Evolutionary conservation across 352 stramenopile species (phyloP).

Genomic region (Phytophthora cajani): DNA sequence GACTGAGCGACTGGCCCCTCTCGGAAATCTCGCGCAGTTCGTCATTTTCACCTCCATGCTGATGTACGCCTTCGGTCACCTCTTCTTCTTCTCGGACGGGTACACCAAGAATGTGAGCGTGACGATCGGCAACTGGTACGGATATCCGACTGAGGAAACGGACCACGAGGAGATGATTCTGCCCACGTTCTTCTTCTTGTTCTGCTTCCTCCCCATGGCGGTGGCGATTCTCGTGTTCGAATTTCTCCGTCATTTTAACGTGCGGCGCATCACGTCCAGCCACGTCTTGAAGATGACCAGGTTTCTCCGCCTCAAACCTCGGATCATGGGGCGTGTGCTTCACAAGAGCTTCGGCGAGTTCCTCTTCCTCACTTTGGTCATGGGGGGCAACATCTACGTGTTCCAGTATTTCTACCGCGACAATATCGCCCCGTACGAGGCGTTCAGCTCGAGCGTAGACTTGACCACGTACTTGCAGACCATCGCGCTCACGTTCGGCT

Average conservation of each 20-base stretch:
- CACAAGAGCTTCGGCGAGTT: conserved; percentile 48
- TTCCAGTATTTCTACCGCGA: conserved; percentile 28
- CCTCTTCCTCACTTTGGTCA: conserved; percentile 29
- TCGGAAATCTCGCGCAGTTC: conserved; percentile 27
- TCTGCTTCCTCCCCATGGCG: conserved; percentile 43
- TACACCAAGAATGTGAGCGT: conserved; percentile 21
- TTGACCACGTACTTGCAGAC: conserved; percentile 28
- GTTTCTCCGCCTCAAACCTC: conserved; percentile 52
- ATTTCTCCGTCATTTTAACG: conserved; percentile 41
- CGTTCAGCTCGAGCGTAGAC: conserved; percentile 5
- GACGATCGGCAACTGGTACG: conserved; percentile 36
- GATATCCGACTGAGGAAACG: conserved; percentile 18
- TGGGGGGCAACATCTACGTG: conserved; percentile 40
- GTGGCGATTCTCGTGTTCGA: conserved; percentile 45
- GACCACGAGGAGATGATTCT: conserved; percentile 54
- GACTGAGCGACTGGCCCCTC: background rate
- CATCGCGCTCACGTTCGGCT: conserved; percentile 34
- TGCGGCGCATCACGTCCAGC: conserved; percentile 37
- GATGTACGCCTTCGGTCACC: conserved; percentile 35
- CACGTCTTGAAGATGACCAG: conserved; percentile 27
- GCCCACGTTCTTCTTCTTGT: conserved; percentile 55
- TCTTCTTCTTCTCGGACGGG: conserved; percentile 26
- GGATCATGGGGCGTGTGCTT: conserved; percentile 27
- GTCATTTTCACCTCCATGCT: conserved; percentile 30
- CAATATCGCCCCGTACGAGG: background rate